A percentile compares a stretch with the other conserved stretches of the same genome.
Conservation (phyloP, 2,329 filamentous ascomycete species). For the Cytospora schulzeri region DNA sequence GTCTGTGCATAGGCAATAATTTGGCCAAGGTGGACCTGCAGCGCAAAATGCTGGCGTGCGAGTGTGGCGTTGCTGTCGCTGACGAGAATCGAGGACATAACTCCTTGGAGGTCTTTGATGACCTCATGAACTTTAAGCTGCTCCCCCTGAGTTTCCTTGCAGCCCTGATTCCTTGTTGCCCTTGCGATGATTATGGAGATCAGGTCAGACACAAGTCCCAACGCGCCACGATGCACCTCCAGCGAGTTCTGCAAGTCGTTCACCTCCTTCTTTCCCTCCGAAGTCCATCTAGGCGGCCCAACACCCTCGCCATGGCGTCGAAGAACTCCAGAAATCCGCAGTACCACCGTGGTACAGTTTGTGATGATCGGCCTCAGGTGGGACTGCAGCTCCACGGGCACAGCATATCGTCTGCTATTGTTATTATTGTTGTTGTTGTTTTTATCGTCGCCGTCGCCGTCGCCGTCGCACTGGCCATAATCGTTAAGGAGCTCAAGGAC, state of each 20-base stretch:
- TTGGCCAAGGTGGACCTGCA: constrained; percentile 26
- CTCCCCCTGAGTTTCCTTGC: constrained; percentile 3
- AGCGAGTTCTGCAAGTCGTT: constrained; percentile 28
- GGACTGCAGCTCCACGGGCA: constrained; percentile 28
- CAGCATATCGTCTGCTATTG: not conserved
- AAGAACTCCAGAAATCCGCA: constrained; percentile 27
- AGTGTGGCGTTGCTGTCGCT: constrained; percentile 27
- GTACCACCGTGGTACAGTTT: constrained; percentile 29
- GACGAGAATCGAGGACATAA: constrained; percentile 24
- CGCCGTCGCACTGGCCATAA: constrained; percentile 19
- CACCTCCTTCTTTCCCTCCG: constrained; percentile 27
- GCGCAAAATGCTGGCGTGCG: constrained; percentile 26
- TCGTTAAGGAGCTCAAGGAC: constrained; percentile 32
- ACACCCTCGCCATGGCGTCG: constrained; percentile 21
- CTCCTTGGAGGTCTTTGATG: constrained; percentile 18
- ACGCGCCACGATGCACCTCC: constrained; percentile 28
- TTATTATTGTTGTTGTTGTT: too few species aligned
- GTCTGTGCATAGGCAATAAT: constrained; percentile 22
- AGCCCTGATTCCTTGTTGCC: constrained; percentile 14
- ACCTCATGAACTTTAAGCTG: constrained; percentile 21
- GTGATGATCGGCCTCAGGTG: constrained; percentile 30
- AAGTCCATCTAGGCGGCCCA: constrained; percentile 26
- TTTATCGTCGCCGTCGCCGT: not conserved
- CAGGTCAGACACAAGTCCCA: constrained; percentile 28
- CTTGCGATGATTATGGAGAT: constrained; percentile 26